phyloP scores from a whole-genome alignment of 371 early-diverging fungal genomes.

The Mucor piriformis region DNA sequence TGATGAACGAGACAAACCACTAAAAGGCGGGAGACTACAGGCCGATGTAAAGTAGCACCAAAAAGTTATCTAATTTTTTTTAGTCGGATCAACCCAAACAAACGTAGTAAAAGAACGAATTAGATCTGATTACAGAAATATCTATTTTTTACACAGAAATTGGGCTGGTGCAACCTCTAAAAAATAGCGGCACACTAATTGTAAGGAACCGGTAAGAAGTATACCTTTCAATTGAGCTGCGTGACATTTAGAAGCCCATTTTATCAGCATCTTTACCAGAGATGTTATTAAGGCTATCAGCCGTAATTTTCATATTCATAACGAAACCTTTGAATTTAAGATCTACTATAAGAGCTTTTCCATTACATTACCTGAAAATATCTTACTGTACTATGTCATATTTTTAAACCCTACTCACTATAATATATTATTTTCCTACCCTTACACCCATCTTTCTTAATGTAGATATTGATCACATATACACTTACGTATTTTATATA shows the following conservation, averaged over 20 bases:
- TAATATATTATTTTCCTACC: too few relatives aligned
- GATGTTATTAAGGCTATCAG: conserved; percentile 35
- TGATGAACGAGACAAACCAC: too few relatives aligned
- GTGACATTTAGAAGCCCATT: conserved; percentile 35
- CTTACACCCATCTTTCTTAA: too few relatives aligned
- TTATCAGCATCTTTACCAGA: conserved; percentile 38
- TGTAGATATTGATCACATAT: too few relatives aligned
- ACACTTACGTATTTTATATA: too few relatives aligned
- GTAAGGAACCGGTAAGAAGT: conserved; percentile 6
- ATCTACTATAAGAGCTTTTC: too few relatives aligned
- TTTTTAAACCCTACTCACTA: too few relatives aligned
- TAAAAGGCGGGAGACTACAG: too few relatives aligned
- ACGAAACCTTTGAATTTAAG: conserved; percentile 53
- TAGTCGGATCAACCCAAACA: conserved; percentile 13
- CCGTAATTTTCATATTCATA: conserved; percentile 35
- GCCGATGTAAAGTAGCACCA: background rate
- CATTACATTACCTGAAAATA: too few relatives aligned
- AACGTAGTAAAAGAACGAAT: conserved; percentile 14
- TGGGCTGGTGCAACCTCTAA: too few relatives aligned
- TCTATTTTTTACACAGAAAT: too few relatives aligned
- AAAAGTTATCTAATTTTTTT: conserved; percentile 32
- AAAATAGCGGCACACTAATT: background rate
- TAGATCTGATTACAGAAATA: background rate
- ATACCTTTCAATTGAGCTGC: conserved; percentile 34
- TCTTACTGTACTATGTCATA: too few relatives aligned